Percentiles rank a stretch among this genome's conserved stretches.
phyloP scores from a whole-genome alignment of 139 green algal genomes.

The Chlorella ohadii region DNA sequence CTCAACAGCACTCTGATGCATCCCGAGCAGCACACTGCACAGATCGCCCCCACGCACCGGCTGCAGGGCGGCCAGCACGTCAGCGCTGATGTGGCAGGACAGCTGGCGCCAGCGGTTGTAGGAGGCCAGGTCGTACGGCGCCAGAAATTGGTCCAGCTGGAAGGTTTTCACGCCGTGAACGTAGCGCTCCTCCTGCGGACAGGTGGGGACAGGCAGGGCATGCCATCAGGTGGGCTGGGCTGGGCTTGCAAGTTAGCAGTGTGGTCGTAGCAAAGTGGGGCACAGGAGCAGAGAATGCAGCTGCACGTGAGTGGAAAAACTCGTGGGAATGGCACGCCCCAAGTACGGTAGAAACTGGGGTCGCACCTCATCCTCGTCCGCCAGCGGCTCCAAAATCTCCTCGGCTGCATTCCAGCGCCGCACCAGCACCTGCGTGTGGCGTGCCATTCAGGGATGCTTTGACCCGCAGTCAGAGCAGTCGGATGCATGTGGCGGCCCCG shows the following conservation, averaged over 20 bases:
- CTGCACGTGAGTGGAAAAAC: too few relatives aligned
- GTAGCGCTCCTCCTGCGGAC: slow-evolving; percentile 60
- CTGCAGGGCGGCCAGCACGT: slow-evolving; percentile 53
- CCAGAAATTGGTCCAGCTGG: slow-evolving; percentile 81
- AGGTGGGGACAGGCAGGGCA: background rate
- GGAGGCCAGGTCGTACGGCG: slow-evolving; percentile 79
- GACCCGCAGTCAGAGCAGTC: too few relatives aligned
- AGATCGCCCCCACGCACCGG: slow-evolving; percentile 56
- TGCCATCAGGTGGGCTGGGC: too few relatives aligned
- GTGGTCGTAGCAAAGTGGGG: too few relatives aligned
- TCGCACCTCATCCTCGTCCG: slow-evolving; percentile 71
- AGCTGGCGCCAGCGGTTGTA: slow-evolving; percentile 67
- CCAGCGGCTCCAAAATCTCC: slow-evolving; percentile 67
- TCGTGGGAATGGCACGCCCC: too few relatives aligned
- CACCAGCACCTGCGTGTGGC: slow-evolving; percentile 54
- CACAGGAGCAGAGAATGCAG: too few relatives aligned
- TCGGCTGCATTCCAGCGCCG: slow-evolving; percentile 58
- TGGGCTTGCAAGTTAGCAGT: too few relatives aligned
- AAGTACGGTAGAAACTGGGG: too few relatives aligned
- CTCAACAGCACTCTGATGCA: too few relatives aligned
- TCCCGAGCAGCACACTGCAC: too few relatives aligned
- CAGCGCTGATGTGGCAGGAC: slow-evolving; percentile 52
- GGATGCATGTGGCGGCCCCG: too few relatives aligned
- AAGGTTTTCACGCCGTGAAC: slow-evolving; percentile 63
- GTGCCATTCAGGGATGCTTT: too few relatives aligned